phyloP scores from a whole-genome alignment of 805 yeast species.

The Zygoascus biomembranicola region DNA sequence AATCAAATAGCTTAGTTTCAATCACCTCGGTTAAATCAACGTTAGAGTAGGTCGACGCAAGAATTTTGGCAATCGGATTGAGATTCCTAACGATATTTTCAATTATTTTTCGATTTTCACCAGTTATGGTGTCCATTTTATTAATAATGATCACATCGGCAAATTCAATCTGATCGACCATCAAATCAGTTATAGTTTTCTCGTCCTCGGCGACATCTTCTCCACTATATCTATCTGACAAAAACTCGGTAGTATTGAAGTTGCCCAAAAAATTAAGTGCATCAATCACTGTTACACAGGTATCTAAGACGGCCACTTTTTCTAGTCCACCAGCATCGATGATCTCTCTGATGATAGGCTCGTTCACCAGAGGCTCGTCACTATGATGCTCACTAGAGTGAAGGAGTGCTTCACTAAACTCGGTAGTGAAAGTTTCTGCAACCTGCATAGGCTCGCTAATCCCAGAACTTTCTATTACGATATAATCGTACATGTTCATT shows the following conservation, averaged over 20 bases:
- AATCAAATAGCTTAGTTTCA: conserved; percentile 33
- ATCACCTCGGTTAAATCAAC: conserved; percentile 32
- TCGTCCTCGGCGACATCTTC: conserved; percentile 36
- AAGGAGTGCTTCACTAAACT: conserved; percentile 32
- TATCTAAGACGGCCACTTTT: conserved; percentile 34
- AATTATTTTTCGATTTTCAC: conserved; percentile 26
- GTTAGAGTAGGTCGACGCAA: conserved; percentile 32
- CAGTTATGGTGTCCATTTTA: conserved; percentile 29
- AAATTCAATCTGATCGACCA: conserved; percentile 42
- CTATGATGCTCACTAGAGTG: conserved; percentile 15
- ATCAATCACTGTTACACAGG: conserved; percentile 41
- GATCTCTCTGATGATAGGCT: conserved; percentile 20
- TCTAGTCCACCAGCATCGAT: conserved; percentile 35
- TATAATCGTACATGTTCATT: conserved; percentile 33
- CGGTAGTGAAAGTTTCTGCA: conserved; percentile 40
- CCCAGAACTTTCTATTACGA: conserved; percentile 41
- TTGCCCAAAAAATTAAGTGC: conserved; percentile 35
- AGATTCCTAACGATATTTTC: conserved; percentile 29
- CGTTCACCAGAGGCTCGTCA: conserved; percentile 8
- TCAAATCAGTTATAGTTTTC: conserved; percentile 37
- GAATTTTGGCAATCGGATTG: conserved; percentile 37
- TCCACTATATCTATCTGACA: conserved; percentile 32
- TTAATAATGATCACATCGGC: conserved; percentile 38
- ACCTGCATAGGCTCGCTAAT: conserved; percentile 45
- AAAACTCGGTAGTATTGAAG: conserved; percentile 37